Evolutionary conservation across 768 basidiomycete species (phyloP).

Genomic region (Sarcodon sp.): DNA sequence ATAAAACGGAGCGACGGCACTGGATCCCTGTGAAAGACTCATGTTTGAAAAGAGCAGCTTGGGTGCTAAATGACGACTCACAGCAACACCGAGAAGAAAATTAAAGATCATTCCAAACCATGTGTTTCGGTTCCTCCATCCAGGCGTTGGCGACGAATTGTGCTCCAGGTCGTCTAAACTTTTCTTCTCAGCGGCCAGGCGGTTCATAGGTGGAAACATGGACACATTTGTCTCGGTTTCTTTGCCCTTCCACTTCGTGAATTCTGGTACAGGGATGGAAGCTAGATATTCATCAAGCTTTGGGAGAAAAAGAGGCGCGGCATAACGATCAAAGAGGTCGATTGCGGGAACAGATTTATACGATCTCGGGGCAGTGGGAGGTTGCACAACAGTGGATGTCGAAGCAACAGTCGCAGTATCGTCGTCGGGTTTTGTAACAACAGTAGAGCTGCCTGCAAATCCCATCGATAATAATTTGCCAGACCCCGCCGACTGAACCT

Average conservation of each 20-base stretch:
- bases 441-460: background rate
- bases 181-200: slow-evolving; percentile 30
- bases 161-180: slow-evolving; percentile 48
- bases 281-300: slow-evolving; percentile 48
- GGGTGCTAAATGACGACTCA: slow-evolving; percentile 16
- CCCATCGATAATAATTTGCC: too few relatives aligned
- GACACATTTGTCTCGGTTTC: slow-evolving; percentile 9
- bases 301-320: slow-evolving; percentile 47
- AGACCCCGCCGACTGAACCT: too few relatives aligned
- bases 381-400: background rate
- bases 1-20: slow-evolving; percentile 53
- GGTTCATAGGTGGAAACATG: slow-evolving; percentile 58
- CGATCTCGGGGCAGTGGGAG: too few relatives aligned
- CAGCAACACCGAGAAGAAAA: slow-evolving; percentile 40
- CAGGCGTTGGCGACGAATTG: slow-evolving; percentile 32
- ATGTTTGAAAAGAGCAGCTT: background rate
- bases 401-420: background rate
- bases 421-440: background rate
- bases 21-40: slow-evolving; percentile 40
- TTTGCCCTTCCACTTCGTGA: slow-evolving; percentile 17
- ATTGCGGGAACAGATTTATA: slow-evolving; percentile 43
- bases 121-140: slow-evolving; percentile 42
- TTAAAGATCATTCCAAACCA: slow-evolving; percentile 35
- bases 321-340: slow-evolving; percentile 42
- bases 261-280: slow-evolving; percentile 28